These are phyloP conservation scores for Thielaviopsis punctulata DNA, from an alignment of 2,329 filamentous ascomycete genomes.

Conservation along the genomic window DNA sequence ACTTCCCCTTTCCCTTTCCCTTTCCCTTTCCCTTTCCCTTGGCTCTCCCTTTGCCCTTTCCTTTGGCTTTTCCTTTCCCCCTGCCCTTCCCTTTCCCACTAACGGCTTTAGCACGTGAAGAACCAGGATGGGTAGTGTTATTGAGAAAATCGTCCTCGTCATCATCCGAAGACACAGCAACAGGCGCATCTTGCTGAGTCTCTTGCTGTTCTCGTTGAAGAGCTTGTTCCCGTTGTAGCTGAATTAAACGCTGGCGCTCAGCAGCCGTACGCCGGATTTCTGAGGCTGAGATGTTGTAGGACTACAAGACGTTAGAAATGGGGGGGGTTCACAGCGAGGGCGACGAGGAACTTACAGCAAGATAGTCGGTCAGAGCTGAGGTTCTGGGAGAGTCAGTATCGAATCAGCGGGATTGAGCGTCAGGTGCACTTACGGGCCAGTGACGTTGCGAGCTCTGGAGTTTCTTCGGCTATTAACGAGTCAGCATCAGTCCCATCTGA, in stretches of 20 bases:
- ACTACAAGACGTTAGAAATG: constrained; percentile 22
- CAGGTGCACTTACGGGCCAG: constrained; percentile 9
- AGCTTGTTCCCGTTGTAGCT: constrained; percentile 16
- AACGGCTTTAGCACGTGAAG: background rate
- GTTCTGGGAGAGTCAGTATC: constrained; percentile 19
- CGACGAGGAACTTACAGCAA: constrained; percentile 23
- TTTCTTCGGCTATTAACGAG: background rate
- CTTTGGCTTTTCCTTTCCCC: background rate
- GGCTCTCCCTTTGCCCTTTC: background rate
- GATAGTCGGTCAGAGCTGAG: constrained; percentile 36
- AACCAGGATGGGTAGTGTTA: background rate
- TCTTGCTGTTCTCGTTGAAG: background rate
- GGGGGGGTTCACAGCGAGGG: background rate
- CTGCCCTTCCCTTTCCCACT: background rate
- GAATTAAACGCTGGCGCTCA: constrained; percentile 25
- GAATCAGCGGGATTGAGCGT: background rate
- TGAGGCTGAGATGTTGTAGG: constrained; percentile 52
- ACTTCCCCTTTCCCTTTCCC: background rate
- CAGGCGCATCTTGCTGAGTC: constrained; percentile 3
- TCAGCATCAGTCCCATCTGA: background rate
- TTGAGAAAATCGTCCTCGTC: background rate
- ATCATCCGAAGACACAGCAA: background rate
- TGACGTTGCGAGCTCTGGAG: background rate
- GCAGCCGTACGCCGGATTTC: constrained; percentile 36
- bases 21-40: constrained; percentile 8